Percentiles rank a stretch among this genome's conserved stretches.
phyloP scores from a whole-genome alignment of 2,329 filamentous ascomycete species.

The Paracamarosporium sp. region DNA sequence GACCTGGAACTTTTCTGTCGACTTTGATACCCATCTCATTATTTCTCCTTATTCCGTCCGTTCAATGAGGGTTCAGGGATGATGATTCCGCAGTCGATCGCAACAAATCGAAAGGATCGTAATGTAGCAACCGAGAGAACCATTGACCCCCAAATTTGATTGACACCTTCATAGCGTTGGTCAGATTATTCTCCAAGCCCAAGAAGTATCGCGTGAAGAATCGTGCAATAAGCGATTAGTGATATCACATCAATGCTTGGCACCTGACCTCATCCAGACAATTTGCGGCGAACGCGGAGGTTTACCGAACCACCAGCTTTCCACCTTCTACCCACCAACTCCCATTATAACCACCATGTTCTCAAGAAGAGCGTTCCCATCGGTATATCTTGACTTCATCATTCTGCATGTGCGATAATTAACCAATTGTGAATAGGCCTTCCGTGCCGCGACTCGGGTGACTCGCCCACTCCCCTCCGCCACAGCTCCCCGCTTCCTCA shows the following conservation, averaged over 20 bases:
- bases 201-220: too few species aligned
- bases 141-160: too few species aligned
- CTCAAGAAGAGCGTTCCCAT: conserved; percentile 44
- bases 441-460: conserved; percentile 43
- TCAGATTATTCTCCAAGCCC: too few species aligned
- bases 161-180: too few species aligned
- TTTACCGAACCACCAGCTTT: conserved; percentile 13
- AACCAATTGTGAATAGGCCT: conserved; percentile 33
- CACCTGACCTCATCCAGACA: conserved; percentile 26
- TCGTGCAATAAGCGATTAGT: conserved; percentile 11
- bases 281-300: conserved; percentile 35
- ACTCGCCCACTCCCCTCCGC: conserved; percentile 42
- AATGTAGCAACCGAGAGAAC: too few species aligned
- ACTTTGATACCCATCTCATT: too few species aligned
- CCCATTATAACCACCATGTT: conserved; percentile 39
- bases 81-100: too few species aligned
- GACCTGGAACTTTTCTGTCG: too few species aligned
- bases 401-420: conserved; percentile 2
- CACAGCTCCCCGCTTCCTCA: conserved; percentile 52
- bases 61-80: too few species aligned
- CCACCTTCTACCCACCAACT: conserved; percentile 19
- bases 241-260: conserved; percentile 14
- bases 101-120: too few species aligned
- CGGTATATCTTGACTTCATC: conserved; percentile 25
- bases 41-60: too few species aligned